Evolutionary conservation across 768 basidiomycete genomes (phyloP).

Genomic region (Mycena olivaceomarginata): DNA sequence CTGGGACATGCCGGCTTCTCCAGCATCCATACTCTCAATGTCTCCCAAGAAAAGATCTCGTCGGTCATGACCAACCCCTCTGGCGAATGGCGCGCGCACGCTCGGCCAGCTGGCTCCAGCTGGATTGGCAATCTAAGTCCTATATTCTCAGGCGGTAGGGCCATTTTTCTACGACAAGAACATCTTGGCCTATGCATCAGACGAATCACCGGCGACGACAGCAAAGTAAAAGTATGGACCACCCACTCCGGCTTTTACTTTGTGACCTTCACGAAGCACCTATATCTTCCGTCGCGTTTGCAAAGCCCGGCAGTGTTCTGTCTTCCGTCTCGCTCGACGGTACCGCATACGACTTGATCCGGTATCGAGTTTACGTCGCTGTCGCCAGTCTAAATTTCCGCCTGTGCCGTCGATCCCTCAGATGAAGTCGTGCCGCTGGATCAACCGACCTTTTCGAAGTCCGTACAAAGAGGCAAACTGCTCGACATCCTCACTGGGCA

Average conservation of each 20-base stretch:
- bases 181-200: conserved; percentile 91
- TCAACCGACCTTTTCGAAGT: conserved; percentile 98
- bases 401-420: conserved; percentile 95
- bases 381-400: conserved; percentile 97
- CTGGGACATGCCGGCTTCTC: conserved; percentile 98
- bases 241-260: conserved; percentile 97
- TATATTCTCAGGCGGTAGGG: conserved; percentile 99
- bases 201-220: conserved; percentile 99
- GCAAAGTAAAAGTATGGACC: conserved; percentile 99
- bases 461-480: conserved; percentile 97
- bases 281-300: conserved; percentile 91
- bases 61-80: conserved; percentile 94
- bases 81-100: conserved; percentile 96
- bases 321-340: conserved; percentile 97
- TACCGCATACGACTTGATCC: conserved; percentile 96
- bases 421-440: conserved; percentile 98
- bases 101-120: conserved; percentile 98
- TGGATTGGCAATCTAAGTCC: conserved; percentile 99
- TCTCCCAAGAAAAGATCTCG: conserved; percentile 98
- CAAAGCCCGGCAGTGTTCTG: conserved; percentile 92
- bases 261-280: conserved; percentile 97
- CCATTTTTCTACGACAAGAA: conserved; percentile 97
- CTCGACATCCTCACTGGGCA: conserved; percentile 96
- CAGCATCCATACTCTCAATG: conserved; percentile 96
- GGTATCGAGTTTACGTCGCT: conserved; percentile 98